These are phyloP conservation scores for Globisporangium echinulatum DNA, from an alignment of 352 stramenopile genomes.

Conservation along the genomic window DNA sequence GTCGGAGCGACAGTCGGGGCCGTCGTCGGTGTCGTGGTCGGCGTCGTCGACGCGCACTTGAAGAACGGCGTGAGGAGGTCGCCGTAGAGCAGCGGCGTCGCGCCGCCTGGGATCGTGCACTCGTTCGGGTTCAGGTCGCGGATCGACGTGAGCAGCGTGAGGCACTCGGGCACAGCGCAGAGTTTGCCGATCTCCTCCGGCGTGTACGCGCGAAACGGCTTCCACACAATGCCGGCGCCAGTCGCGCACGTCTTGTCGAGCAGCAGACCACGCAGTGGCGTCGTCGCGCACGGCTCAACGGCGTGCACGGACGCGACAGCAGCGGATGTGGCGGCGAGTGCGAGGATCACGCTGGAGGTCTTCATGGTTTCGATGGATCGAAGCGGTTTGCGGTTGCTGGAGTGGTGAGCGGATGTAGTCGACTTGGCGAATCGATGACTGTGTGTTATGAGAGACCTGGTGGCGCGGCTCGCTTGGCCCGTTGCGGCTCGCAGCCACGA, in stretches of 20 bases:
- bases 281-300: neutral
- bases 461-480: too few relatives aligned
- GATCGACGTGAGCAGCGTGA: neutral
- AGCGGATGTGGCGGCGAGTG: constrained; percentile 2
- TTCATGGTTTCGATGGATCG: neutral
- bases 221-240: neutral
- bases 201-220: constrained; percentile 3
- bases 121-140: neutral
- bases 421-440: constrained; percentile 1
- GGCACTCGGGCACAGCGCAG: neutral
- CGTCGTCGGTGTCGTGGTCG: neutral
- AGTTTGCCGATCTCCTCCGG: neutral
- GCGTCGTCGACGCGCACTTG: neutral
- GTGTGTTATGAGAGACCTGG: neutral
- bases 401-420: too few relatives aligned
- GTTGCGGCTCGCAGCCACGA: too few relatives aligned
- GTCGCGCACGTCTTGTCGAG: constrained; percentile 1
- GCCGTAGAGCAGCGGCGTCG: neutral
- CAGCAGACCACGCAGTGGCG: neutral
- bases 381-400: too few relatives aligned
- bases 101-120: constrained; percentile 1
- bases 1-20: neutral
- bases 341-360: constrained; percentile 3
- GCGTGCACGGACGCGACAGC: neutral
- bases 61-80: constrained; percentile 5